Conservation (phyloP, 257 asterid species). For the Capsicum pubescens region DNA sequence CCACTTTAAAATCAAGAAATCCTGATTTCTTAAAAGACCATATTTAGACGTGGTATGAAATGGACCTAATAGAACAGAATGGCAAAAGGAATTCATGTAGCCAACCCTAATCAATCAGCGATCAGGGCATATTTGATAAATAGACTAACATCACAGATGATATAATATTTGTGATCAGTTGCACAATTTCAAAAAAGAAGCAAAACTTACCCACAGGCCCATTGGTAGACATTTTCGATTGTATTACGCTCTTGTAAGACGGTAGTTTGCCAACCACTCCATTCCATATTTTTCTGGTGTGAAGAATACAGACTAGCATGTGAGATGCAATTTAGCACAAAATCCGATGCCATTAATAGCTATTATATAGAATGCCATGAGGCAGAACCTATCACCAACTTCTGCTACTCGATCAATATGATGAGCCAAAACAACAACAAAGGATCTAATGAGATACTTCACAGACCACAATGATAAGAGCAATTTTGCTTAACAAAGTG, state of each 20-base stretch:
- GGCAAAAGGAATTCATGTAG: conserved; percentile 9
- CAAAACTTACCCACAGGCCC: conserved; percentile 93
- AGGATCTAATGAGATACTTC: neutral
- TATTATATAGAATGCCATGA: conserved; percentile 8
- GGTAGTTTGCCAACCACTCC: conserved; percentile 80
- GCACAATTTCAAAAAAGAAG: conserved; percentile 21
- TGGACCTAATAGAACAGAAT: conserved; percentile 15
- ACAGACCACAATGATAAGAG: neutral
- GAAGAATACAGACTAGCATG: conserved; percentile 18
- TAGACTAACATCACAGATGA: neutral
- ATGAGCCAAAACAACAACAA: conserved; percentile 20
- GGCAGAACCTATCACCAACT: conserved; percentile 18
- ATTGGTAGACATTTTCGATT: conserved; percentile 72
- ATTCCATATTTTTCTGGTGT: conserved; percentile 70
- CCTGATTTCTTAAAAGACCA: neutral
- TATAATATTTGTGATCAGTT: neutral
- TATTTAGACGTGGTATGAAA: neutral
- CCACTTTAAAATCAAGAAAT: conserved; percentile 11
- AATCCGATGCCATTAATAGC: neutral
- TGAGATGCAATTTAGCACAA: conserved; percentile 12
- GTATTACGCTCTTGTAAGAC: conserved; percentile 79
- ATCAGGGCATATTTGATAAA: conserved; percentile 11
- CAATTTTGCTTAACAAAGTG: neutral
- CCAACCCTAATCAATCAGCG: neutral
- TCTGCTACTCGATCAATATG: conserved; percentile 6